Conservation (phyloP, 2,329 filamentous ascomycete genomes). For the Fusarium pininemorale region DNA sequence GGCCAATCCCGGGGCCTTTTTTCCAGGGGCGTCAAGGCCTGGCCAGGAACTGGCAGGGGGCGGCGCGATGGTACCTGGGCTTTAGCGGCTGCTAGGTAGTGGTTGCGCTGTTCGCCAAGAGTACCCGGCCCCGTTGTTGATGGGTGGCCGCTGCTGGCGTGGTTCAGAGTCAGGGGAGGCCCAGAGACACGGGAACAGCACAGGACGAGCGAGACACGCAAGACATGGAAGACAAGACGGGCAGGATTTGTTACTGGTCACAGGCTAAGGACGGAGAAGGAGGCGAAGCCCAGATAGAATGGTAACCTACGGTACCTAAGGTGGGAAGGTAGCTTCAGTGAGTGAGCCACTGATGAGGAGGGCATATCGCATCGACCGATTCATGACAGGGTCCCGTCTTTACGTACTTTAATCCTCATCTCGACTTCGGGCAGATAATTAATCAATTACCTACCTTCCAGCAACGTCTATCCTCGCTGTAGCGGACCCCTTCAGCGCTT, state of each 20-base stretch:
- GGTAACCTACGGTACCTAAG: neutral
- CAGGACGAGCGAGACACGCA: neutral
- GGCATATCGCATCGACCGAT: neutral
- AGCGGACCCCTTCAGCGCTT: slow-evolving; percentile 36
- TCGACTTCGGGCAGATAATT: neutral
- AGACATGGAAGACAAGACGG: neutral
- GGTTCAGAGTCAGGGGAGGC: slow-evolving; percentile 31
- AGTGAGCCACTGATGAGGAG: neutral
- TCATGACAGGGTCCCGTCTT: neutral
- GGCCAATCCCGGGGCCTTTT: neutral
- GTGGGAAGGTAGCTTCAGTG: slow-evolving; percentile 1
- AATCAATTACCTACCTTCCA: neutral
- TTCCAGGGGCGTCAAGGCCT: slow-evolving; percentile 17
- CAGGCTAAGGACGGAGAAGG: slow-evolving; percentile 10
- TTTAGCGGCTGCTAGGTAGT: slow-evolving; percentile 35
- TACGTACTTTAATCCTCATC: neutral
- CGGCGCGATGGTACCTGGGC: slow-evolving; percentile 31
- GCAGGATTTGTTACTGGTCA: slow-evolving; percentile 1
- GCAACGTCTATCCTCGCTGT: slow-evolving; percentile 7
- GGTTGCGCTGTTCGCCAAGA: slow-evolving; percentile 26
- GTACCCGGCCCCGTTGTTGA: slow-evolving; percentile 19
- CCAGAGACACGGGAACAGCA: slow-evolving; percentile 20
- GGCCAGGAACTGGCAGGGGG: slow-evolving; percentile 13
- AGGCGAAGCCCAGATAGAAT: slow-evolving; percentile 22
- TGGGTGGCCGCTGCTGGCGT: slow-evolving; percentile 18